phyloP scores from a whole-genome alignment of 2,329 filamentous ascomycete species.

The Bipolaris zeicola region DNA sequence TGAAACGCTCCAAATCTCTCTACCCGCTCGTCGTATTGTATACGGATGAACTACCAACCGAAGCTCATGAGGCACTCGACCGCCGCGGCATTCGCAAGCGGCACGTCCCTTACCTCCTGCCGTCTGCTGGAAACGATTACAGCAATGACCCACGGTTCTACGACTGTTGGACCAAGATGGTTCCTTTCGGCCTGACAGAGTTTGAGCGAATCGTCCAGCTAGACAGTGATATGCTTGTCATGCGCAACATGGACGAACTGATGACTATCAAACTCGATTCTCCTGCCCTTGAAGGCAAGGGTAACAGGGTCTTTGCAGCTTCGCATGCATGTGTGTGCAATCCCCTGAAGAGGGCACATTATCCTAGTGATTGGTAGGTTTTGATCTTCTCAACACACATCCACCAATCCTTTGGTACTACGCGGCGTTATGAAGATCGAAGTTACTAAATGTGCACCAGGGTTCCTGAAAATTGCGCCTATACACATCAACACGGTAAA shows the following conservation, averaged over 20 bases:
- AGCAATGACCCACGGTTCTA: constrained; percentile 80
- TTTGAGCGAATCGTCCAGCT: constrained; percentile 82
- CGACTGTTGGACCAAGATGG: constrained; percentile 87
- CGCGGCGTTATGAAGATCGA: too few relatives aligned
- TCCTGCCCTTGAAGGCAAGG: constrained; percentile 57
- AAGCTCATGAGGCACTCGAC: constrained; percentile 71
- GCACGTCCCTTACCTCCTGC: constrained; percentile 73
- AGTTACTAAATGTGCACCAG: constrained; percentile 14
- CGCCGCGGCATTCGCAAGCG: constrained; percentile 71
- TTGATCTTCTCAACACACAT: background rate
- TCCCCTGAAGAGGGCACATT: constrained; percentile 75
- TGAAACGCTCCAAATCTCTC: constrained; percentile 67
- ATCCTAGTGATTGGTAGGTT: constrained; percentile 70
- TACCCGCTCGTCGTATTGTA: constrained; percentile 81
- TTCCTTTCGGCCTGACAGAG: constrained; percentile 74
- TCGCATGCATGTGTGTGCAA: constrained; percentile 89
- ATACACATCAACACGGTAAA: constrained; percentile 61
- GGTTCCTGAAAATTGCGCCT: constrained; percentile 65
- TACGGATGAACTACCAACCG: constrained; percentile 73
- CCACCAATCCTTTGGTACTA: background rate
- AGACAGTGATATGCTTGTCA: constrained; percentile 84
- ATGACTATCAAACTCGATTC: constrained; percentile 79
- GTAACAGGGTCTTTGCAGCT: constrained; percentile 75
- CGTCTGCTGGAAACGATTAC: constrained; percentile 69
- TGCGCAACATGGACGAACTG: constrained; percentile 86